Evolutionary conservation across 2,329 filamentous ascomycete species (phyloP), one percentile per base, ranked within the genome.

Genomic region (Xylaria sp.): DNA sequence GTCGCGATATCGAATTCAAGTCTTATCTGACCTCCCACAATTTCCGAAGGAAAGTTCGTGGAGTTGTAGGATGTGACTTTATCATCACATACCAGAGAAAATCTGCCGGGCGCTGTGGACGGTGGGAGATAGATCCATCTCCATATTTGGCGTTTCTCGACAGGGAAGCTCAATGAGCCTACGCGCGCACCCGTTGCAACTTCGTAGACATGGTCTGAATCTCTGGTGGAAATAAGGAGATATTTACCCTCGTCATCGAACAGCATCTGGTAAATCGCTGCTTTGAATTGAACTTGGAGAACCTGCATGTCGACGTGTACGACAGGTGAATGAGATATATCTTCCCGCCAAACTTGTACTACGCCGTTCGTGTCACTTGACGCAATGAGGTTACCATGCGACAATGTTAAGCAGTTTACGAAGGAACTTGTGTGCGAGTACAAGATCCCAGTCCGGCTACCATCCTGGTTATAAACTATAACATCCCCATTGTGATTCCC

Each of bases 341-440:
- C 49, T n/a, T 54, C 31, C 31, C 54, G 33, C 59, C 59, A 62
- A 20, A 62, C 33, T 54, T 62, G 59, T 3, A 62, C 12, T 1
- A 31, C 33, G 13, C 33, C 33, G 15, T 43, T 43, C 1, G 15
- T 54, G 9, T 62, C 48, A n/a, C 48, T 31, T n/a, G 59, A 54
- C 20, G 59, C 59, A 23, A 62, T 33, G 13, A 13, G 12, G 31
- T 54, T 6, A 13, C 23, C 18, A 2, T 43, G 39, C 9, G 58
- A 61, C 13, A 51, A 51, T 2, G 31, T 43, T 18, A 61, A 25
- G 28, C 58, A 36, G 23, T 23, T 51, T 25, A 61, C 46, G n/a
- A 25, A n/a, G 18, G 58, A 23, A 18, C 33, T 13, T 18, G 43
- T 5, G 31, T 61, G 58, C 9, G 58, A 51, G 33, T 61, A 61